phyloP scores from a whole-genome alignment of 1,284 basidiomycete genomes.

The Melanopsichium pennsylvanicum region DNA sequence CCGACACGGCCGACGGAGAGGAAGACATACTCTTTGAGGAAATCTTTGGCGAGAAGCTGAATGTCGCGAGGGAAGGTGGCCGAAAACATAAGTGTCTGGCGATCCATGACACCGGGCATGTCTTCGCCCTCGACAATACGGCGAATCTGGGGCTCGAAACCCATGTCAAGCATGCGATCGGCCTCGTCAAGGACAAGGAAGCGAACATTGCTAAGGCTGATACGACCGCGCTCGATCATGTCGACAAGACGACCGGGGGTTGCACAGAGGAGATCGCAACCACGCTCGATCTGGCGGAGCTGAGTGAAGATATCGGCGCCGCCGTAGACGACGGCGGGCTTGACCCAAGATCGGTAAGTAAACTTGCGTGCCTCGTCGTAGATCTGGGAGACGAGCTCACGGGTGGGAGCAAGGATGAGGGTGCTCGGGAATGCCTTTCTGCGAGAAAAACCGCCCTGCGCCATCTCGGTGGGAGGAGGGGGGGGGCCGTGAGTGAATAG shows the following conservation, averaged over 20 bases:
- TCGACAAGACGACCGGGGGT: constrained; percentile 99
- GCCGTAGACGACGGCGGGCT: constrained; percentile 97
- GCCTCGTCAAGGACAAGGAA: constrained; percentile 99
- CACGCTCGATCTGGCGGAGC: constrained; percentile 91
- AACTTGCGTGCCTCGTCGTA: constrained; percentile 99
- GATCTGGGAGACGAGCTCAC: constrained; percentile 98
- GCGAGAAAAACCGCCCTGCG: constrained; percentile 71
- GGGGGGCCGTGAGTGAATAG: constrained; percentile 85
- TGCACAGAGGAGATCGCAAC: constrained; percentile 94
- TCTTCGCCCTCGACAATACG: constrained; percentile 97
- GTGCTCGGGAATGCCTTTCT: constrained; percentile 96
- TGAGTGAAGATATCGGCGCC: constrained; percentile 97
- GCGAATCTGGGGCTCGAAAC: constrained; percentile 99
- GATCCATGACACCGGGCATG: constrained; percentile 90
- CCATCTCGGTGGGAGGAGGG: constrained; percentile 72
- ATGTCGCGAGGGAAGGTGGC: constrained; percentile 99
- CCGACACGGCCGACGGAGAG: constrained; percentile 97
- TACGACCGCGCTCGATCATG: constrained; percentile 95
- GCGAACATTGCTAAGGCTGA: constrained; percentile 93
- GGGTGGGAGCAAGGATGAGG: constrained; percentile 94
- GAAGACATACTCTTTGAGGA: constrained; percentile 86
- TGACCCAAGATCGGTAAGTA: constrained; percentile 98
- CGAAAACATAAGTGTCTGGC: constrained; percentile 99
- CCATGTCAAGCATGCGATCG: constrained; percentile 99
- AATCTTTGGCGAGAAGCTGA: constrained; percentile 93